Evolutionary conservation across 495 filamentous ascomycete species (phyloP), one percentile per base, ranked within the genome.

Genomic region (Penicillium lividum): DNA sequence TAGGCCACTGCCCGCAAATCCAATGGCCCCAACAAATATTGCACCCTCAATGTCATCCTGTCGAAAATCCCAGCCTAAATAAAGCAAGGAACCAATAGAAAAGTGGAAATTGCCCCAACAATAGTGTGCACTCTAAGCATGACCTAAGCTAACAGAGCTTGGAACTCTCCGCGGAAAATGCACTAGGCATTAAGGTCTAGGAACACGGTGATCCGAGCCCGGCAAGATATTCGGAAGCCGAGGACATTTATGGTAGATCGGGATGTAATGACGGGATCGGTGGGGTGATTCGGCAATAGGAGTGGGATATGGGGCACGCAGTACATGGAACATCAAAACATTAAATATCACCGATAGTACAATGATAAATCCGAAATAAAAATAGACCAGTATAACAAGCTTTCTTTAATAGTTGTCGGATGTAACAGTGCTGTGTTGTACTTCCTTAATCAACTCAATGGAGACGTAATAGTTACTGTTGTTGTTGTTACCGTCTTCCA

Each of bases 151-250:
- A 5, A 40, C 36, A 9, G 36, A n/a, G 13, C 15, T 0, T 40
- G 5, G 31, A 33, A 16, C 38, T 3, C 38, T 13, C 38, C 38
- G 38, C 38, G 38, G 38, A 40, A 40, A 40, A 40, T 40, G 11
- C 38, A 15, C 4, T 40, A 13, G 38, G 38, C 38, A 40, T 40
- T 13, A 5, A 40, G 15, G 38, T 5, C 15, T 7, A 40, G 38
- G n/a, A 40, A 5, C 6, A 16, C 38, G 38, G 38, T 22, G 38
- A 40, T n/a, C 7, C 38, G 15, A n/a, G 15, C 15, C 51, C 52
- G 52, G 56, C 55, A 58, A 42, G 38, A 47, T 33, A 18, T 5
- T 59, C 55, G 55, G 60, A 55, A 55, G 40, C 55, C 31, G 51
- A 54, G 31, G 46, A 42, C 27, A 58, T 49, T 43, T 25, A 22